Conservation (phyloP, 2,329 filamentous ascomycete genomes). For the Venturia effusa region DNA sequence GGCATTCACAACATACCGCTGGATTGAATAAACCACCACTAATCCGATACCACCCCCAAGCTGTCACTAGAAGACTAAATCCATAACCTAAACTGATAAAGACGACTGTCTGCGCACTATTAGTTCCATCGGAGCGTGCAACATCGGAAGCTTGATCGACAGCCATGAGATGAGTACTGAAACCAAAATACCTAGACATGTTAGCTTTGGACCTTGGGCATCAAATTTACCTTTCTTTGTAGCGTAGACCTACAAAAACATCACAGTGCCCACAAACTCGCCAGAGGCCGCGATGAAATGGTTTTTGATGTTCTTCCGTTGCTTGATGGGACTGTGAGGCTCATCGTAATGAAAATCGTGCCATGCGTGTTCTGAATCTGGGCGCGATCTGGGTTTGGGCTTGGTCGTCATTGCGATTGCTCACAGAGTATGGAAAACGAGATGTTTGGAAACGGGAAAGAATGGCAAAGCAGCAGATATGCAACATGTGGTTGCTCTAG, state of each 20-base stretch:
- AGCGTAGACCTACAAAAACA: conserved; percentile 24
- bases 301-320: conserved; percentile 17
- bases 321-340: not conserved
- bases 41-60: conserved; percentile 7
- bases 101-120: conserved; percentile 19
- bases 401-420: not conserved
- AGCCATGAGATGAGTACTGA: conserved; percentile 29
- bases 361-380: not conserved
- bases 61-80: conserved; percentile 12
- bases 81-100: conserved; percentile 20
- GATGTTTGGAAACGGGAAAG: not conserved
- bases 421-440: not conserved
- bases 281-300: conserved; percentile 36
- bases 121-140: not conserved
- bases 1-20: conserved; percentile 16
- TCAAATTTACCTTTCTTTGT: not conserved
- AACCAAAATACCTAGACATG: conserved; percentile 23
- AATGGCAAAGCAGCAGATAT: not conserved
- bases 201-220: not conserved
- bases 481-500: not conserved
- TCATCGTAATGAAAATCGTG: not conserved
- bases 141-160: conserved; percentile 13
- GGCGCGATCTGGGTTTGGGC: not conserved
- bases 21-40: conserved; percentile 18
- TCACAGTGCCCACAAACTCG: conserved; percentile 34